Base-by-base conservation (phyloP, 2,329 filamentous ascomycete species). In the Curvularia spicifera region DNA sequence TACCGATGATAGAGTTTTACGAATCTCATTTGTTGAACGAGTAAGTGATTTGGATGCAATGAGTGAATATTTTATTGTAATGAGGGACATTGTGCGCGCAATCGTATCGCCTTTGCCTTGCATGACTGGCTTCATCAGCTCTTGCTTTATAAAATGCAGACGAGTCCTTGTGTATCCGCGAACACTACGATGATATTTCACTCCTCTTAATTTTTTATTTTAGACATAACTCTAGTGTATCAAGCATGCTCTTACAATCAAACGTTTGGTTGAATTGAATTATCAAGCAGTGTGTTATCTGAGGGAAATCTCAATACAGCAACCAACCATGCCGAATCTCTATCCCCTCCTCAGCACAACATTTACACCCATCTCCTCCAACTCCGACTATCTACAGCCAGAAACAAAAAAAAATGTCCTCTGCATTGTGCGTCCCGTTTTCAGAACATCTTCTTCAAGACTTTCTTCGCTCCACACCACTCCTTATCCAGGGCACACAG, bases 11-110 rank as follows among this genome's bases (percentile, higher is more conserved):
- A 18, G n/a, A 33, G 29, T 37, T 48, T 37, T 37, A 48, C 46
- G 46, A 48, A 48, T 48, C 26, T 48, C 46, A 37, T 48, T 48
- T 48, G 46, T 48, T 37, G 35, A 18, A n/a, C n/a, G 15, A 37
- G 6, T 37, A 37, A 18, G 13, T 5, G 1, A 37, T 37, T 37
- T n/a, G 5, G n/a, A 18, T 18, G 4, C 15, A 37, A 35, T 37
- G 35, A 37, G 15, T 37, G 35, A 15, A 37, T 37, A 7, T 18
- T 18, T 4, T 8, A 8, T 37, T 1, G 1, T 13, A 37, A 35
- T 18, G 6, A 35, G 33, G n/a, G 33, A 13, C 22, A 24, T 2
- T 24, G 22, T 24, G 22, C 4, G 22, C 13, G 3, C 5, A 8
- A 18, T 18, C n/a, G 35, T 37, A 12, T 37, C 13, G 28, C 8